Percentiles rank a stretch among this genome's conserved stretches.
Conservation (phyloP, 352 stramenopile species). For the Phytophthora pluvialis region DNA sequence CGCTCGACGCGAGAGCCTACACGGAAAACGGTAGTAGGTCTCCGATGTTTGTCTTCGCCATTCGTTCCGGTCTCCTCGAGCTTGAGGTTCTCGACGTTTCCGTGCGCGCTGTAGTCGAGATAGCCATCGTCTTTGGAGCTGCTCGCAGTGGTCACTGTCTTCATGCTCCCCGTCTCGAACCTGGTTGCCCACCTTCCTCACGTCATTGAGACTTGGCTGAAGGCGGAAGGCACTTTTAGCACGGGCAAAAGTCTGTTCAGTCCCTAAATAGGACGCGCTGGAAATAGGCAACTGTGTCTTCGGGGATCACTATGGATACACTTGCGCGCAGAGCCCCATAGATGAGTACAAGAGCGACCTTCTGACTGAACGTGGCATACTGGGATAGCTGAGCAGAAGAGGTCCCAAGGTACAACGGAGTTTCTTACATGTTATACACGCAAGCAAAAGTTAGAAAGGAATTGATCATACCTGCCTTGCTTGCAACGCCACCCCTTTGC, state of each 20-base stretch:
- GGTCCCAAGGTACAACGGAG: constrained; percentile 21
- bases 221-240: constrained; percentile 21
- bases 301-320: no score
- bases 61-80: constrained; percentile 20
- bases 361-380: no score
- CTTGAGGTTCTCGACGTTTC: constrained; percentile 32
- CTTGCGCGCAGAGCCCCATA: no score
- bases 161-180: constrained; percentile 34
- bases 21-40: constrained; percentile 25
- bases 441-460: constrained; percentile 8
- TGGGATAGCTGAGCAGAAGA: constrained; percentile 9
- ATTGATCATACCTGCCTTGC: constrained; percentile 26
- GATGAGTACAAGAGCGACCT: no score
- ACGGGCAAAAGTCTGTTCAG: not conserved
- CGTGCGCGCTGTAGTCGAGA: constrained; percentile 14
- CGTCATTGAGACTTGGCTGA: constrained; percentile 13
- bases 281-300: not conserved
- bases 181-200: constrained; percentile 6
- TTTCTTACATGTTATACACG: constrained; percentile 40
- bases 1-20: constrained; percentile 65
- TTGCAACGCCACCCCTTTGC: constrained; percentile 9
- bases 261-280: constrained; percentile 28
- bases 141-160: constrained; percentile 19
- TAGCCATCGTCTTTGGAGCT: constrained; percentile 5
- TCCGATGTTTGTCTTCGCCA: constrained; percentile 27